Conservation (phyloP, 2,329 filamentous ascomycete genomes). For the Colletotrichum sp. region DNA sequence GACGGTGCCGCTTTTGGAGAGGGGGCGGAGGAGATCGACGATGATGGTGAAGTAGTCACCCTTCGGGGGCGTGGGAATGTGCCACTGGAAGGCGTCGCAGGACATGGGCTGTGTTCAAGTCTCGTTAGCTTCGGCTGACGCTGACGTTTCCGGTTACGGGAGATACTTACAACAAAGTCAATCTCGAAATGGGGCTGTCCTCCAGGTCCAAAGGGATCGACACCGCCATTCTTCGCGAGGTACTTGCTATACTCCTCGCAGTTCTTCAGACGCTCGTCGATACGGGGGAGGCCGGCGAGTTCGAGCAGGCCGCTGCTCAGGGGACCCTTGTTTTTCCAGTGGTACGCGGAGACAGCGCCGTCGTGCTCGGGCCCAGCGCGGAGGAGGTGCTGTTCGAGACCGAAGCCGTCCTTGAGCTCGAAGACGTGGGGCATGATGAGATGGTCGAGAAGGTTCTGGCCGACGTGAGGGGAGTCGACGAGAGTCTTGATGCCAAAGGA, state of each 20-base stretch:
- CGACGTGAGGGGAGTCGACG: constrained; percentile 65
- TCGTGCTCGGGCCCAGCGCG: constrained; percentile 38
- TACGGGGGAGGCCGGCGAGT: constrained; percentile 61
- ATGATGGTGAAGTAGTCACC: constrained; percentile 64
- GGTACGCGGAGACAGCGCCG: constrained; percentile 39
- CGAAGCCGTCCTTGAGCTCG: constrained; percentile 44
- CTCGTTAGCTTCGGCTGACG: background rate
- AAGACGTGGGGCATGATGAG: constrained; percentile 58
- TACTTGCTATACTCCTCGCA: constrained; percentile 49
- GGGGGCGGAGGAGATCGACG: constrained; percentile 48
- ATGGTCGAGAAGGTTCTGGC: constrained; percentile 68
- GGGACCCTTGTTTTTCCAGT: constrained; percentile 41
- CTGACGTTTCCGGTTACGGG: background rate
- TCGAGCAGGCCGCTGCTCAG: constrained; percentile 47
- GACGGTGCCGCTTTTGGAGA: constrained; percentile 55
- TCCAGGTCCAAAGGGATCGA: constrained; percentile 59
- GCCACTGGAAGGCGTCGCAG: constrained; percentile 52
- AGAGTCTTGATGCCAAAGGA: constrained; percentile 58
- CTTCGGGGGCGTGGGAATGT: constrained; percentile 41
- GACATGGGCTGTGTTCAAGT: constrained; percentile 47
- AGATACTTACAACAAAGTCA: constrained; percentile 55
- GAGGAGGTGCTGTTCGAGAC: constrained; percentile 45
- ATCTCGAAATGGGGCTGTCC: constrained; percentile 67
- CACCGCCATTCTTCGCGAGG: constrained; percentile 45
- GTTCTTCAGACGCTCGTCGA: constrained; percentile 58